Base-by-base conservation (phyloP, 2,329 filamentous ascomycete species). In the Pyrenochaeta sp. region DNA sequence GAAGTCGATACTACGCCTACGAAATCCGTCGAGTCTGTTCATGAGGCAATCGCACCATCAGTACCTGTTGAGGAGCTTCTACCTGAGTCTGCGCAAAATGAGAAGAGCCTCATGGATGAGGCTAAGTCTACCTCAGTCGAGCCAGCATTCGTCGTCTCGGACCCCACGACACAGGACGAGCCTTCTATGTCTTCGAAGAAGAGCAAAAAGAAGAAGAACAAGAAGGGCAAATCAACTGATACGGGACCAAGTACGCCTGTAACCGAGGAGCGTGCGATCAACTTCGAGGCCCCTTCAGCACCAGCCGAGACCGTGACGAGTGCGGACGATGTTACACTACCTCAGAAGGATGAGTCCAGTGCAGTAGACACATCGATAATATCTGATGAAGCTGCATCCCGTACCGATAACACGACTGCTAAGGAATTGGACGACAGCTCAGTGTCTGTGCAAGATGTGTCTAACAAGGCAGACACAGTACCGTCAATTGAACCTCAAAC, bases 181-280 rank as follows among this genome's bases (percentile, higher is more conserved):
- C 19, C 46, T 2, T 30, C 54, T 19, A 9, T 49, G 2, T 43
- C 55, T 19, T 58, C 59, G 5, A 68, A 66, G 50, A 68, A 66
- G 50, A 58, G 52, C 44, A 69, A 66, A 58, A 71, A 68, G 42
- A 70, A 67, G 58, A 70, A 71, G 51, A 58, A 50, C 13, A 69
- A 68, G 52, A 69, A 65, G 48, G 53, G 42, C 6, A 61, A 63
- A 39, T 42, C 56, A 2, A 25, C 32, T 24, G 63, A 62, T 3
- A 50, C 46, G n/a, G 60, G 66, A 40, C 62, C 59, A 22, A 53
- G 43, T 22, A 66, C 57, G 10, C 42, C 58, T 24, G 25, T 34
- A 6, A 40, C 19, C 36, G 65, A 65, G 47, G 56, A 61, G 15
- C 12, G 44, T 10, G 28, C 34, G 6, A 12, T 45, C n/a, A 40